Conservation (phyloP, 1,139 yeast genomes). For the Taiozyma onychis region DNA sequence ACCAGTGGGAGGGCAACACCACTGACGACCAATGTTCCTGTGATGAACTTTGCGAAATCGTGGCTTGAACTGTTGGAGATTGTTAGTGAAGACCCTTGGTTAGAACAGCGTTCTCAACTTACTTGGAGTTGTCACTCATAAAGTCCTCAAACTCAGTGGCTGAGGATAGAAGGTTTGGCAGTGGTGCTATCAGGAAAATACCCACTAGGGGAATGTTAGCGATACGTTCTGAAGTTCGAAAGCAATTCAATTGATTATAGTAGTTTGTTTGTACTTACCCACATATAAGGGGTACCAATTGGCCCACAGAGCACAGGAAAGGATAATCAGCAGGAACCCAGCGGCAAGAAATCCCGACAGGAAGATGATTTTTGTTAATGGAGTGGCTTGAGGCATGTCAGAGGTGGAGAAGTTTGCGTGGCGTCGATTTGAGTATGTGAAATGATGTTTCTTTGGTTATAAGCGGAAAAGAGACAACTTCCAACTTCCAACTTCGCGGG, state of each 20-base stretch:
- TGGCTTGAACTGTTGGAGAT: conserved; percentile 38
- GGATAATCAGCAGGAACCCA: conserved; percentile 65
- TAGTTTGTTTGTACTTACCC: conserved; percentile 27
- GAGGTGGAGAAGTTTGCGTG: background rate
- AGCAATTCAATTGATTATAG: background rate
- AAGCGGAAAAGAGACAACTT: background rate
- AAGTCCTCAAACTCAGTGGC: conserved; percentile 50
- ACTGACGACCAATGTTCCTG: conserved; percentile 63
- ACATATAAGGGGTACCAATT: conserved; percentile 72
- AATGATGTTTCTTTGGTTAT: background rate
- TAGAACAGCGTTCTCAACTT: conserved; percentile 6
- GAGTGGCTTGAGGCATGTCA: conserved; percentile 29
- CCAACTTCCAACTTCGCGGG: background rate
- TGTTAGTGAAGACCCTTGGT: conserved; percentile 21
- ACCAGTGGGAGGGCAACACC: conserved; percentile 65
- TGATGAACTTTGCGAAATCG: conserved; percentile 55
- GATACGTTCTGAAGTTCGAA: background rate
- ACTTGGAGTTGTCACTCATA: conserved; percentile 48
- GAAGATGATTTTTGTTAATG: conserved; percentile 66
- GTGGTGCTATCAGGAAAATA: conserved; percentile 63
- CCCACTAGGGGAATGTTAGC: conserved; percentile 28
- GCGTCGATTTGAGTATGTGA: background rate
- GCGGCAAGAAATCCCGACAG: conserved; percentile 66
- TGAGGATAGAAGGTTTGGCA: conserved; percentile 53
- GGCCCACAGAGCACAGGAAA: conserved; percentile 67